Base-by-base conservation (phyloP, 306 rosid species). In the Datisca glomerata region DNA sequence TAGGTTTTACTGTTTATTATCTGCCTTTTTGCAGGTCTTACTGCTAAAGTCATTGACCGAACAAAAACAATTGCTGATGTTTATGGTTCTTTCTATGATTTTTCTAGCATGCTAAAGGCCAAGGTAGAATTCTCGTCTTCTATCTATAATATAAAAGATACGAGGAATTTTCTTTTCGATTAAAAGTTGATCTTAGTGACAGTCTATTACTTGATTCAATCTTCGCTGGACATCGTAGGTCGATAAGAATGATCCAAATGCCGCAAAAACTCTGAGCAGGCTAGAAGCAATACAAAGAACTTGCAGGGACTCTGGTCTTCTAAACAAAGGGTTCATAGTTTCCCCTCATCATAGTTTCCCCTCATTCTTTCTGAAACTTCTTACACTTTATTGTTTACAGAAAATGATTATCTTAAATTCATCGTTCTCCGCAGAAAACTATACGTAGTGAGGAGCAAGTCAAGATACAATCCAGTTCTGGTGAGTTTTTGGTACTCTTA, bases 21-120 rank as follows among this genome's bases (percentile, higher is more conserved):
- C n/a, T 31, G 36, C 36, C 55, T 24, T 40, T 59, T 56, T 61
- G 5, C 38, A 89, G 98, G 98, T 67, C 85, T 89, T 49, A 89
- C 98, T 41, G 93, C 98, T 41, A 89, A 89, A 68, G 63, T 89
- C 52, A 78, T 89, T 66, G 79, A 84, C 61, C 80, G 75, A 55
- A 89, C 98, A 34, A 70, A 70, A 45, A 77, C 81, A n/a, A 73
- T 75, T 57, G 69, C 81, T 28, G 98, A 89, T 49, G 91, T 89
- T 72, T 89, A 89, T 44, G 81, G 80, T 41, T 83, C 93, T 63
- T 89, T 89, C 81, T 75, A 53, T 61, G 98, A 89, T 68, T 89
- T 89, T 59, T 68, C 98, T 43, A 67, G 65, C 41, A 53, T 77
- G 67, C 43, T 89, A 35, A 70, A 80, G 65, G 68, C 72, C 41